A percentile compares a stretch with the other conserved stretches of the same genome.
phyloP scores from a whole-genome alignment of 2,329 filamentous ascomycete genomes.

The Arthrobotrys sinensis region DNA sequence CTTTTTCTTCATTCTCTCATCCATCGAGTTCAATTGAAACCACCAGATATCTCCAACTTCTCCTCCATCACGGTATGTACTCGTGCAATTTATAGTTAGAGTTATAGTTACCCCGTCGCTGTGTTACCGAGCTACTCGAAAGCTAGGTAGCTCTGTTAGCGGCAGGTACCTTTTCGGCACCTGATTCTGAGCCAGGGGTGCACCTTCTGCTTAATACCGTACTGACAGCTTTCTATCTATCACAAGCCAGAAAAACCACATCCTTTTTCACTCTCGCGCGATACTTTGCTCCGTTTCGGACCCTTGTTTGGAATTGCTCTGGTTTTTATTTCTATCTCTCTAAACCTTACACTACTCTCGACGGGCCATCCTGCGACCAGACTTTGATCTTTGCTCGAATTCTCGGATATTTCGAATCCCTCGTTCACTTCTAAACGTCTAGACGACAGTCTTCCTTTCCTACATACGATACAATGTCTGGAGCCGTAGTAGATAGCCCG shows the following conservation, averaged over 20 bases:
- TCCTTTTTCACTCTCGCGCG: slow-evolving; percentile 27
- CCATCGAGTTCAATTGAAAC: not conserved
- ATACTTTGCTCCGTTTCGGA: slow-evolving; percentile 15
- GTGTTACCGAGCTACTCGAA: slow-evolving; percentile 35
- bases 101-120: not conserved
- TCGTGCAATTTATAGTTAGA: no score
- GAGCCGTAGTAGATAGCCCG: slow-evolving; percentile 66
- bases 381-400: slow-evolving; percentile 64
- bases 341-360: not conserved
- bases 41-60: not conserved
- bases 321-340: slow-evolving; percentile 6
- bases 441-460: slow-evolving; percentile 28
- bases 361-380: not conserved
- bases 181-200: slow-evolving; percentile 52
- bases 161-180: slow-evolving; percentile 61
- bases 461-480: slow-evolving; percentile 67
- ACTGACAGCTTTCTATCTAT: slow-evolving; percentile 62
- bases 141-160: slow-evolving; percentile 41
- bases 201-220: slow-evolving; percentile 59
- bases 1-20: slow-evolving; percentile 3
- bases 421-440: not conserved
- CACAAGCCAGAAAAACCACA: slow-evolving; percentile 51
- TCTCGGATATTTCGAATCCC: slow-evolving; percentile 10
- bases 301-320: slow-evolving; percentile 50
- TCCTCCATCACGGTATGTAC: slow-evolving; percentile 19